Percentiles rank a stretch among this genome's conserved stretches.
These are phyloP conservation scores for Choricystis sp. DNA, from an alignment of 139 green algal species.

Conservation along the genomic window DNA sequence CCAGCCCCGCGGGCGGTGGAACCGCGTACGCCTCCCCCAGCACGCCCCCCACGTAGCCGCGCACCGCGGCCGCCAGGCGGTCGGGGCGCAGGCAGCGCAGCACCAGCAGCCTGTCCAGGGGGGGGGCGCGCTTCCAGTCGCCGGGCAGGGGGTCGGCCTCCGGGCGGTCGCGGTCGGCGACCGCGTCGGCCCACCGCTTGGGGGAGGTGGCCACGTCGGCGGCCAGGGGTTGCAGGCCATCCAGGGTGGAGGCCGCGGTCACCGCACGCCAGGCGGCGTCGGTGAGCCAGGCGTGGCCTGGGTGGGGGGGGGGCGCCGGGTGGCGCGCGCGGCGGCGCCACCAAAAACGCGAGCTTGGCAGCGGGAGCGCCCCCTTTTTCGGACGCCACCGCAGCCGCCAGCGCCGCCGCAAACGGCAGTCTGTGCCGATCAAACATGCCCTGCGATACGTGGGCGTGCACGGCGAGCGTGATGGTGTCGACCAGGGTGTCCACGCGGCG, in stretches of 20 bases:
- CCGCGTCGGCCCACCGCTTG: conserved; percentile 85
- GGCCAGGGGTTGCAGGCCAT: conserved; percentile 59
- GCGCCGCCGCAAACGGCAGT: conserved; percentile 74
- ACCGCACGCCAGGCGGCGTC: conserved; percentile 35
- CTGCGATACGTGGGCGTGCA: conserved; percentile 36
- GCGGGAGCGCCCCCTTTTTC: conserved; percentile 46
- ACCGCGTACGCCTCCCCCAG: no score
- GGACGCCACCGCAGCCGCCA: conserved; percentile 64
- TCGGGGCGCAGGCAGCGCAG: conserved; percentile 70
- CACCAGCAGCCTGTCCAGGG: conserved; percentile 69
- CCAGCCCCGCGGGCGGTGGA: background rate
- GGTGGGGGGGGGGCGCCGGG: conserved; percentile 54
- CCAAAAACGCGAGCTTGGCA: conserved; percentile 66
- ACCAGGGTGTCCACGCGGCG: conserved; percentile 59
- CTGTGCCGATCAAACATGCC: conserved; percentile 91
- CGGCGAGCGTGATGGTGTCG: conserved; percentile 39
- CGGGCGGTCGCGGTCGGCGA: conserved; percentile 67
- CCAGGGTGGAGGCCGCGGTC: conserved; percentile 38
- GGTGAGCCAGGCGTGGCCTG: conserved; percentile 61
- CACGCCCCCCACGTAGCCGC: conserved; percentile 55
- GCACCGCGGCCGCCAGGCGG: conserved; percentile 64
- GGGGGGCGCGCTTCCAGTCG: conserved; percentile 81
- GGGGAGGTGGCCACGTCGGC: conserved; percentile 63
- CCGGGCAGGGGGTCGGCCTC: conserved; percentile 80
- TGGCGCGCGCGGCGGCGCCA: conserved; percentile 35